Percentiles rank a stretch among this genome's conserved stretches.
These are phyloP conservation scores for Ustilago nuda DNA, from an alignment of 1,284 basidiomycete species.

Conservation along the genomic window DNA sequence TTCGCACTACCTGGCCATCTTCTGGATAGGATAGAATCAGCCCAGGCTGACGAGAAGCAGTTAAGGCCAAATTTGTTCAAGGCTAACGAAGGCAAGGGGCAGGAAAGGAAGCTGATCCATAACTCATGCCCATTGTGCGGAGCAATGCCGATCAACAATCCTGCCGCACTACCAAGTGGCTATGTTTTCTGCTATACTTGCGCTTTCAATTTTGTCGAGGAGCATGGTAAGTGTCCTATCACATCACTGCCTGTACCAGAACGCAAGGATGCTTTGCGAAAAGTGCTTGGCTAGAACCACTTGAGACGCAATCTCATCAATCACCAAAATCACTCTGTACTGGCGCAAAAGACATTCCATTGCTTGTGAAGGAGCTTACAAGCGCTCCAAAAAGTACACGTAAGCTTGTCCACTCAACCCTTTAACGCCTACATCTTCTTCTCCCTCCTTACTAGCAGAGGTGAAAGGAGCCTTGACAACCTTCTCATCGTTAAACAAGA, in stretches of 20 bases:
- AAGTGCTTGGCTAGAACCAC: slow-evolving; percentile 78
- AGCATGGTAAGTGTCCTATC: slow-evolving; percentile 84
- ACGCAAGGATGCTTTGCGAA: slow-evolving; percentile 80
- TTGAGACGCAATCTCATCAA: neutral
- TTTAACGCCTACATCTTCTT: slow-evolving; percentile 45
- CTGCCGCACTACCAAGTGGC: slow-evolving; percentile 88
- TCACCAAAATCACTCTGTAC: neutral
- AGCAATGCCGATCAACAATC: slow-evolving; percentile 79
- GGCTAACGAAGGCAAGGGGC: neutral
- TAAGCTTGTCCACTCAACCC: slow-evolving; percentile 52
- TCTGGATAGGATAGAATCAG: slow-evolving; percentile 23
- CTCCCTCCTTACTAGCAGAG: slow-evolving; percentile 11
- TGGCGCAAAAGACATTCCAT: neutral
- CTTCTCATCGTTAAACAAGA: slow-evolving; percentile 59
- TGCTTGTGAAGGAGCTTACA: neutral
- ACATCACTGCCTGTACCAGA: slow-evolving; percentile 80
- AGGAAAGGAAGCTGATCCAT: slow-evolving; percentile 67
- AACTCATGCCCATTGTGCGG: slow-evolving; percentile 91
- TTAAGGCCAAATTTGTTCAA: slow-evolving; percentile 47
- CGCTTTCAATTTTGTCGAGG: slow-evolving; percentile 84
- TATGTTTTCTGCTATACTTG: slow-evolving; percentile 98
- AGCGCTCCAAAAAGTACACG: slow-evolving; percentile 57
- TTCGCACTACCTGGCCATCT: slow-evolving; percentile 25
- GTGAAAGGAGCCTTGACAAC: slow-evolving; percentile 51
- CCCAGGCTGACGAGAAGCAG: neutral